Conservation (phyloP, 1,139 yeast species). For the Geotrichum macrosporum region DNA sequence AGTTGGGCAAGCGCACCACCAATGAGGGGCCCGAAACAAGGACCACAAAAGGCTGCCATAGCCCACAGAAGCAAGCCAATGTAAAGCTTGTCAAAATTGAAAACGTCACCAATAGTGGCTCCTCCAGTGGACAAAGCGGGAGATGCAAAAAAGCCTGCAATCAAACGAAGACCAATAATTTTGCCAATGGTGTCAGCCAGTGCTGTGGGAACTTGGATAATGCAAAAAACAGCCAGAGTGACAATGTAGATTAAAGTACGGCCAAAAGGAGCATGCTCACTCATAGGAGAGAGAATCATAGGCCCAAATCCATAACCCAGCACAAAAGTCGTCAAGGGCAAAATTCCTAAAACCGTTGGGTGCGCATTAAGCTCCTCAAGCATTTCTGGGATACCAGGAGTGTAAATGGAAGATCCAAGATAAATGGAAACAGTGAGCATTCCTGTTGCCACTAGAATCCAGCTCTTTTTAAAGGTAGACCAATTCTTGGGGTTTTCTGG, state of each 20-base stretch:
- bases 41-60: conserved; percentile 54
- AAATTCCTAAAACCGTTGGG: conserved; percentile 43
- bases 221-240: conserved; percentile 52
- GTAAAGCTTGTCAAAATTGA: conserved; percentile 25
- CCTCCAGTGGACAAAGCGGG: conserved; percentile 87
- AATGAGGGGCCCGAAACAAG: conserved; percentile 60
- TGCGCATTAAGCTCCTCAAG: conserved; percentile 43
- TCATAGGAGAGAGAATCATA: conserved; percentile 50
- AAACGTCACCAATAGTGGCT: conserved; percentile 68
- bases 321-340: conserved; percentile 55
- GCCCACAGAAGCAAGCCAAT: conserved; percentile 50
- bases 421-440: conserved; percentile 52
- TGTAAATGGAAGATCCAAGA: conserved; percentile 57
- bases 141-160: conserved; percentile 74
- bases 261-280: conserved; percentile 51
- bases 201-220: conserved; percentile 50
- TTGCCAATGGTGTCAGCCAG: conserved; percentile 48
- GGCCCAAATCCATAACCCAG: conserved; percentile 58
- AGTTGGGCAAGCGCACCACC: conserved; percentile 50
- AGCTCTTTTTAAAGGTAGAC: conserved; percentile 42
- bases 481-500: conserved; percentile 59
- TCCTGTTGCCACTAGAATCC: conserved; percentile 43
- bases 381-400: conserved; percentile 50
- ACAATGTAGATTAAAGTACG: conserved; percentile 50
- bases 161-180: conserved; percentile 62